Evolutionary conservation across 2,329 filamentous ascomycete genomes (phyloP), one percentile per base, ranked within the genome.

Genomic region (Simplicillium sp.): DNA sequence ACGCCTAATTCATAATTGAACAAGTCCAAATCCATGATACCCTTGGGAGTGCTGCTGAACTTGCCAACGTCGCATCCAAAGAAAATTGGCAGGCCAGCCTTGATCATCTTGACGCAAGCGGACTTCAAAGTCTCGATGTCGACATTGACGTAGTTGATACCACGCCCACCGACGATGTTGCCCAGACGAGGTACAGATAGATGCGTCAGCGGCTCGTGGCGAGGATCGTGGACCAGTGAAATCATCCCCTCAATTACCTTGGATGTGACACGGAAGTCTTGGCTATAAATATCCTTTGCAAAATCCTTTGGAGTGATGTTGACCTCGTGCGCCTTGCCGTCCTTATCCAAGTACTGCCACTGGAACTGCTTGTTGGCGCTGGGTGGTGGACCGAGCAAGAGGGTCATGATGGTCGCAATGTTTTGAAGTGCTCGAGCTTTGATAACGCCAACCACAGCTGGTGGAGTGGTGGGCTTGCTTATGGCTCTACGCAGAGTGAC

Each of bases 41-140:
- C 87, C 3, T 72, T 70, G 2, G 51, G 52, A 0, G 65, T 67
- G 55, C 89, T 81, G 42, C 77, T 84, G 60, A 83, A 89, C 59
- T 94, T 85, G 46, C 87, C 87, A 0, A 94, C 87, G 53, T 95
- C 88, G 38, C 77, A 84, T 42, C 88, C 88, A 57, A 95, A 94
- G 71, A 94, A 94, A 38, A 94, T 76, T 9, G 88, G 87, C 5
- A 86, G 64, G 2, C 86, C 87, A 11, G 80, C 79, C 54, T 78
- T 75, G 37, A 94, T 75, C 85, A 88, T 92, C 25, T 75, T 69
- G 37, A 94, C 77, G 50, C 82, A 84, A 1, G 83, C 80, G 1
- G 66, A 56, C 61, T 94, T 94, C 50, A 94, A 79, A 0, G 75
- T 67, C 2, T 60, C 48, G 70, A 88, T 88, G 44, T 81, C 71